A percentile compares a stretch with the other conserved stretches of the same genome.
Conservation (phyloP, 116 monocot genomes). For the Iris pallida region DNA sequence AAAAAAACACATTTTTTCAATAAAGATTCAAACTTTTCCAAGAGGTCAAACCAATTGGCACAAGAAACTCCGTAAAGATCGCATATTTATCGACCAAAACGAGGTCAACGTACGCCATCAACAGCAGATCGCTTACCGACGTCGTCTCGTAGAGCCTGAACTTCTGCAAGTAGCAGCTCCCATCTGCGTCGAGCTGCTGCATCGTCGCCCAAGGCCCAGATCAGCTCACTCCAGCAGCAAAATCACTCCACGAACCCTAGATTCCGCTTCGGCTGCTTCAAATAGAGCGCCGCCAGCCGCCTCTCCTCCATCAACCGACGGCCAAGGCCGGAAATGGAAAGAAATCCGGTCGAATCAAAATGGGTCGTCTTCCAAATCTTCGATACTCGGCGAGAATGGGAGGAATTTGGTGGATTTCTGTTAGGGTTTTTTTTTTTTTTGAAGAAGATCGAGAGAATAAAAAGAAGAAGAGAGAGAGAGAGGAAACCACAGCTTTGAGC, state of each 20-base stretch:
- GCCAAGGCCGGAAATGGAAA: neutral
- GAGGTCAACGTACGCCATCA: neutral
- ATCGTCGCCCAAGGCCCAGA: constrained; percentile 24
- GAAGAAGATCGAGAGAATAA: neutral
- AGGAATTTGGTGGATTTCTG: neutral
- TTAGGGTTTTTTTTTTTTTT: neutral
- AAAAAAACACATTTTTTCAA: neutral
- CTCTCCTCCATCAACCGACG: constrained; percentile 9
- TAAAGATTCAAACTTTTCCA: neutral
- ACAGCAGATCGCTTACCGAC: constrained; percentile 46
- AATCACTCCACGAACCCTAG: constrained; percentile 16
- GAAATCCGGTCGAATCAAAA: constrained; percentile 1
- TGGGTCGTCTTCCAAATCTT: neutral
- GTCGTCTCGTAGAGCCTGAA: constrained; percentile 75
- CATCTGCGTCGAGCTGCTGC: constrained; percentile 1
- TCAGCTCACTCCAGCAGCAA: constrained; percentile 27
- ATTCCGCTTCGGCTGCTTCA: constrained; percentile 39
- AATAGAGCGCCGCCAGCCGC: constrained; percentile 33
- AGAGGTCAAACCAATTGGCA: neutral
- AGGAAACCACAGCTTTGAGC: constrained; percentile 22
- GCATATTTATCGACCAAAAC: neutral
- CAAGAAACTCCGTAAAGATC: neutral
- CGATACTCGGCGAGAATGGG: neutral
- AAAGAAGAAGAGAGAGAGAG: constrained; percentile 5
- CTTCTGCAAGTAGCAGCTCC: constrained; percentile 46